Evolutionary conservation across 108 stramenopile genomes (phyloP), one percentile per base, ranked within the genome.

Genomic region (Cyclotella kingstonii): DNA sequence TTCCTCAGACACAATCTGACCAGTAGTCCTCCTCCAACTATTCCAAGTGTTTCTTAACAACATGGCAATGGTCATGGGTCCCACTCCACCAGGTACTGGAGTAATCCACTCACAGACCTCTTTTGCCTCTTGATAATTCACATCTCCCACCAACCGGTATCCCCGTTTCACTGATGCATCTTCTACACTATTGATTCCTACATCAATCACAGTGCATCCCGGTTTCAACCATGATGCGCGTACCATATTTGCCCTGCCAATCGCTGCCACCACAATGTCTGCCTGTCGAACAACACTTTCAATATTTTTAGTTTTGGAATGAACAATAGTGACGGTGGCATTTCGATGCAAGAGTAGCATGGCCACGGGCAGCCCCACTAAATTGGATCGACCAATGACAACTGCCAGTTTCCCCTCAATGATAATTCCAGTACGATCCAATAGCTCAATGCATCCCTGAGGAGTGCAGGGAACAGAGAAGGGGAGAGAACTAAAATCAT

Each of bases 21-120:
- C 63, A 39, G 57, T 35, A 43, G 33, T 21, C 76, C 76, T 77
- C 61, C 58, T 68, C 74, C 86, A 91, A 23, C 81, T 69, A 60
- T 82, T 86, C 47, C 95, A 77, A 5, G 98, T 99, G 67, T 99
- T 99, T 45, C 91, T 65, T 54, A 98, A 60, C 36, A 98, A 71
- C 96, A 98, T 97, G 39, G 99, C 98, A 77, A 99, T 98, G 0
- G 97, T 98, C 97, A 99, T 98, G 19, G 98, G 98, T n/a, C 98
- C 98, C 2, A 99, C 97, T 22, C 97, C 98, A 19, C 98, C 98
- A 5, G 98, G 98, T 26, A 99, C 98, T 1, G 97, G 99, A 11
- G 97, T 98, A 43, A 99, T 95, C 77, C 81, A 87, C 33, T 79
- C 69, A 27, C 85, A 86, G 28, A 94, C 84, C 51, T 70, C 67